Conservation (phyloP, 2,329 filamentous ascomycete genomes). For the Colletotrichum tanaceti region DNA sequence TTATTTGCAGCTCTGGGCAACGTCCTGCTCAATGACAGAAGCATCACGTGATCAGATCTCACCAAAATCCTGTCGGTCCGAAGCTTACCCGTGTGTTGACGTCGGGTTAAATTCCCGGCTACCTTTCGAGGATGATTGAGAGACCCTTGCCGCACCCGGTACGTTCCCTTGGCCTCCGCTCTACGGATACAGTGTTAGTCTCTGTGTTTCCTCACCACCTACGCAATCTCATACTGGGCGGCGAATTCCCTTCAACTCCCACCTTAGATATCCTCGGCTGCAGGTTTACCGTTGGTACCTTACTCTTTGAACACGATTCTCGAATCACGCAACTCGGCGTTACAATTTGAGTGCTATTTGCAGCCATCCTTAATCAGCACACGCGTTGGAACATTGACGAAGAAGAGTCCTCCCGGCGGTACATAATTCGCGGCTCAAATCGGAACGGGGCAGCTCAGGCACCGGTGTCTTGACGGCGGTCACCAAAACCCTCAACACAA, state of each 20-base stretch:
- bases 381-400: slow-evolving; percentile 26
- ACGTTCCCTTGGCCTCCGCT: slow-evolving; percentile 23
- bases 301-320: neutral
- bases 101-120: slow-evolving; percentile 12
- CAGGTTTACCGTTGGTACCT: neutral
- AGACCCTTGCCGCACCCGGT: slow-evolving; percentile 37
- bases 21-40: slow-evolving; percentile 3
- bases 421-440: slow-evolving; percentile 34
- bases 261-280: slow-evolving; percentile 2
- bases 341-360: neutral
- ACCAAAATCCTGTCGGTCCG: slow-evolving; percentile 17
- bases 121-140: slow-evolving; percentile 11
- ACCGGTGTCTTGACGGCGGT: slow-evolving; percentile 25
- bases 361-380: slow-evolving; percentile 21
- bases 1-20: neutral
- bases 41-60: slow-evolving; percentile 11
- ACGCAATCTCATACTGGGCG: slow-evolving; percentile 5
- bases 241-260: neutral
- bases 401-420: slow-evolving; percentile 21
- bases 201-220: slow-evolving; percentile 12
- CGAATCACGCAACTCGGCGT: neutral
- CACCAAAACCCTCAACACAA: slow-evolving; percentile 20
- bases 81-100: slow-evolving; percentile 30
- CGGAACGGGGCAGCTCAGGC: slow-evolving; percentile 39
- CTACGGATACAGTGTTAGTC: slow-evolving; percentile 23